Evolutionary conservation across 257 asterid genomes (phyloP), one percentile per base, ranked within the genome.

Genomic region (Capsicum baccatum): DNA sequence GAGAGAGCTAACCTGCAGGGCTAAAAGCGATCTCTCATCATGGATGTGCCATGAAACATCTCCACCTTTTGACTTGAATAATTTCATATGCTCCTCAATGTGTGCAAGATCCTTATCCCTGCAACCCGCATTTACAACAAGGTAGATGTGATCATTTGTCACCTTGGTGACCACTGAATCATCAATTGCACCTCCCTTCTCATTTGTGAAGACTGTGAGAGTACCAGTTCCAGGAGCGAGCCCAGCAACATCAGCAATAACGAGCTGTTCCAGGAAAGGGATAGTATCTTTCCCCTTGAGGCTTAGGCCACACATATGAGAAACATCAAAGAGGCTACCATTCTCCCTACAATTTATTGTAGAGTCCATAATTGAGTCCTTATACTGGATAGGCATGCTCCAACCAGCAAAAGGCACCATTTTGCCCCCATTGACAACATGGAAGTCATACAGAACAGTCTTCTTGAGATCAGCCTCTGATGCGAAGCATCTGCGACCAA

Each of bases 381-480:
- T 97, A 91, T 97, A 97, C 94, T 97, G 99, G 82, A 97, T 97
- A 16, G 99, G 99, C 99, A 97, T 97, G 79, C 99, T 87, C 99
- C 99, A 97, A 55, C 99, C 99, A 1, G 99, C 99, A 85, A 97
- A 97, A 21, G 99, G 99, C 86, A 97, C 99, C 99, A 97, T 94
- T 89, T 97, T 97, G 10, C 97, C 99, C 7, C 99, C 99, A 88
- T 97, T 83, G 64, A 95, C 94, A 11, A 97, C 96, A 84, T 97
- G 99, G 89, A 97, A 97, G 85, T 97, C 99, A 55, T 94, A 91
- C 68, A 97, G 88, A 80, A 80, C 99, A 4, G 99, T 97, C 92
- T 97, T 97, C 90, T 95, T 95, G 10, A 97, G 97, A 79, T 94
- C 98, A n/a, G 97, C 94, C 55, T 95, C 99, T 0, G 99, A 97